These are phyloP conservation scores for Pachysandra terminalis DNA, from an alignment of 164 flowering plant genomes.

Conservation along the genomic window DNA sequence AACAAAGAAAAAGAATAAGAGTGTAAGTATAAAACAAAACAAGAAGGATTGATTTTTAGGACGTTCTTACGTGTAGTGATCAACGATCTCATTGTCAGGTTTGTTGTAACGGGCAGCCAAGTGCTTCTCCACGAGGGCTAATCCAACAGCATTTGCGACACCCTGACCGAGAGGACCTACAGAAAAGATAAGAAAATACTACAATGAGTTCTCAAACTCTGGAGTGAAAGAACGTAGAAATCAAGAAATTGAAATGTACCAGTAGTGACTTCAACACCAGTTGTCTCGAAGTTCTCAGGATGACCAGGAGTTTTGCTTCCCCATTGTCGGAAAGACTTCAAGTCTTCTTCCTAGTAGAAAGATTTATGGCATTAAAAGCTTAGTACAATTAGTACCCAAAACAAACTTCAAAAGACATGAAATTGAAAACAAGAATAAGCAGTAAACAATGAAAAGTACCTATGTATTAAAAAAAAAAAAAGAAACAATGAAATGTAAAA, in stretches of 20 bases:
- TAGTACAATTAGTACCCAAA: too few relatives aligned
- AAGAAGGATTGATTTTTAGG: background rate
- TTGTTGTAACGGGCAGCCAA: slow-evolving; percentile 96
- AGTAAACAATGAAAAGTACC: background rate
- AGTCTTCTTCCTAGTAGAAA: slow-evolving; percentile 70
- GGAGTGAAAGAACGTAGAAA: background rate
- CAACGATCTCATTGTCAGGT: slow-evolving; percentile 81
- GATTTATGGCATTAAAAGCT: background rate
- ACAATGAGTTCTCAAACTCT: background rate
- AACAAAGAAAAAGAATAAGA: slow-evolving; percentile 3
- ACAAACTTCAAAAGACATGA: too few relatives aligned
- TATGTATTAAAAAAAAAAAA: too few relatives aligned
- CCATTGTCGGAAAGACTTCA: slow-evolving; percentile 96
- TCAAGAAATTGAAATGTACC: slow-evolving; percentile 40
- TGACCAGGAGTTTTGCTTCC: slow-evolving; percentile 97
- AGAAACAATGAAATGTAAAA: too few relatives aligned
- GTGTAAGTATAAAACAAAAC: background rate
- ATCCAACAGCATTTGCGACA: slow-evolving; percentile 91
- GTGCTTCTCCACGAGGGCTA: slow-evolving; percentile 98
- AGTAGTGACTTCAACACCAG: slow-evolving; percentile 98
- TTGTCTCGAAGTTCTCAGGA: slow-evolving; percentile 98
- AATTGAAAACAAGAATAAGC: background rate
- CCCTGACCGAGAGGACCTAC: slow-evolving; percentile 99
- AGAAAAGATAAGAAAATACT: background rate
- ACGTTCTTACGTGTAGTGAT: slow-evolving; percentile 87